phyloP scores from a whole-genome alignment of 2,329 filamentous ascomycete genomes.

The Penicillium sp. region DNA sequence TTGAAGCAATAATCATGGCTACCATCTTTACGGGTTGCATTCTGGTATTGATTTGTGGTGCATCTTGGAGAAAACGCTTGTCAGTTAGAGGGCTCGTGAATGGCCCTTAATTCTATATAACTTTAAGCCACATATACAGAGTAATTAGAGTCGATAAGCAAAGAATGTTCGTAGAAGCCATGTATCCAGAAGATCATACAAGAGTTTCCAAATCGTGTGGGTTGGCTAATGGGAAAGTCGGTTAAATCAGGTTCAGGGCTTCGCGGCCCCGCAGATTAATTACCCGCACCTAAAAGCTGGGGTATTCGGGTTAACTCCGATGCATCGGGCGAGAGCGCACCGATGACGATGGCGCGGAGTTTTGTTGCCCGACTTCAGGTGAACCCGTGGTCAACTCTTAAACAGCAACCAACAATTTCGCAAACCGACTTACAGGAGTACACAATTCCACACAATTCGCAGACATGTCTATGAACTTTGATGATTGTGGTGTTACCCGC shows the following conservation, averaged over 20 bases:
- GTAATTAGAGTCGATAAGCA: not conserved
- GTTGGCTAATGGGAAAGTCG: not conserved
- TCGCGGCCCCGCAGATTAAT: not conserved
- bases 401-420: not conserved
- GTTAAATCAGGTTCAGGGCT: not conserved
- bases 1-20: not conserved
- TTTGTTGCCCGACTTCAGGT: not conserved
- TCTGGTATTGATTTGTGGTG: not conserved
- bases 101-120: not conserved
- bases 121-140: not conserved
- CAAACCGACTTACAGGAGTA: not conserved
- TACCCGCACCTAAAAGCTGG: not conserved
- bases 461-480: slow-evolving; percentile 42
- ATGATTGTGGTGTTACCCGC: slow-evolving; percentile 31
- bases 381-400: not conserved
- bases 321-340: not conserved
- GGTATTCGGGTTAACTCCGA: not conserved
- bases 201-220: not conserved
- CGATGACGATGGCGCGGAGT: not conserved
- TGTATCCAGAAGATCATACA: not conserved
- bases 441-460: not conserved
- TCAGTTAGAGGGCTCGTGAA: not conserved
- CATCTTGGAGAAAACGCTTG: not conserved
- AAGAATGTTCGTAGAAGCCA: not conserved
- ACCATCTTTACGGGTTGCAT: not conserved